Evolutionary conservation across 2,329 filamentous ascomycete species (phyloP).

Genomic region (Neonectria sp.): DNA sequence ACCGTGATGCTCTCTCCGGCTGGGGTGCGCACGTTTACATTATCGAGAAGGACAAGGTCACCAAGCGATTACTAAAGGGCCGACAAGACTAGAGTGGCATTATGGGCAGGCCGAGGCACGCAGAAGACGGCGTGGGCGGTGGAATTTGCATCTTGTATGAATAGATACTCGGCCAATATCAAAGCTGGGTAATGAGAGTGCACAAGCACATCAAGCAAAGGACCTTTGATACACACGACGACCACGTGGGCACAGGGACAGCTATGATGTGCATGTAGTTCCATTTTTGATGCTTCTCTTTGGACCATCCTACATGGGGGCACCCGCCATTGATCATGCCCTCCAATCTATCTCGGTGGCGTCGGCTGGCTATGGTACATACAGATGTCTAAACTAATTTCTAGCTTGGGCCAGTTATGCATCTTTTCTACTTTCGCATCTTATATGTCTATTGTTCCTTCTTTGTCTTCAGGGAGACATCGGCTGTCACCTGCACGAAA

Average conservation of each 20-base stretch:
- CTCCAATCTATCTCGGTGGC: slow-evolving; percentile 20
- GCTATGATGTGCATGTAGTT: slow-evolving; percentile 13
- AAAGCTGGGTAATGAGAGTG: slow-evolving; percentile 48
- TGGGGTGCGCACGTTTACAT: slow-evolving; percentile 99
- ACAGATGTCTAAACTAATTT: slow-evolving; percentile 46
- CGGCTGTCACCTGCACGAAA: slow-evolving; percentile 69
- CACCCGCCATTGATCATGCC: slow-evolving; percentile 1
- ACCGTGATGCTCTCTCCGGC: slow-evolving; percentile 95
- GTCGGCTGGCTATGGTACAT: slow-evolving; percentile 46
- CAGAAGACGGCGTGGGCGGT: slow-evolving; percentile 30
- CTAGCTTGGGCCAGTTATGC: slow-evolving; percentile 41
- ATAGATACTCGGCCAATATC: slow-evolving; percentile 50
- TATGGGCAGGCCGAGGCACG: slow-evolving; percentile 34
- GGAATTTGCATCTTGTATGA: slow-evolving; percentile 53
- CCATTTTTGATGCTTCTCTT: slow-evolving; percentile 19
- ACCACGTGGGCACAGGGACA: slow-evolving; percentile 4
- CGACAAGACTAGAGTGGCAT: slow-evolving; percentile 82
- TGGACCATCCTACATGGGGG: slow-evolving; percentile 24
- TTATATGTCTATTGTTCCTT: slow-evolving; percentile 65
- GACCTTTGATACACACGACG: not conserved
- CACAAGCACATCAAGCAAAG: slow-evolving; percentile 38
- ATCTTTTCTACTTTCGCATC: slow-evolving; percentile 37
- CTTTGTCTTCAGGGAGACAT: slow-evolving; percentile 61
- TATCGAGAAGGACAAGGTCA: slow-evolving; percentile 99
- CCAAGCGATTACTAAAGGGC: slow-evolving; percentile 98